These are phyloP conservation scores for Rubroboletus satanas DNA, from an alignment of 768 basidiomycete genomes.

Conservation along the genomic window DNA sequence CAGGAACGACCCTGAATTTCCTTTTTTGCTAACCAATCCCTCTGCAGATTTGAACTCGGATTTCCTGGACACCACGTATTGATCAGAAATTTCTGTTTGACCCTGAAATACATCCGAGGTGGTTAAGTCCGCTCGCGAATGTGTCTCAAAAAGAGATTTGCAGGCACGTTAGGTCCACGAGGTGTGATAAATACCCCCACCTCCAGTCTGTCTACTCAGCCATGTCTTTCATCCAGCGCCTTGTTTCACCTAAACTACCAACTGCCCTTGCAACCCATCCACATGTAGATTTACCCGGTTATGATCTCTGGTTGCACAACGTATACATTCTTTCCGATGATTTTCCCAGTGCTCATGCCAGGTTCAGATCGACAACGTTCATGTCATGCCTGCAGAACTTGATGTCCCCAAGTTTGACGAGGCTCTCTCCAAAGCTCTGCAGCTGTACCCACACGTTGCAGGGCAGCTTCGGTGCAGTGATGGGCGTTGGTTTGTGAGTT, in stretches of 20 bases:
- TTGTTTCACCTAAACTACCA: constrained; percentile 20
- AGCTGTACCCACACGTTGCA: constrained; percentile 26
- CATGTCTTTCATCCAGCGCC: constrained; percentile 16
- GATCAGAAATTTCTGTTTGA: background rate
- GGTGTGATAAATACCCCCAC: background rate
- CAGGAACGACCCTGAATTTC: too few species aligned
- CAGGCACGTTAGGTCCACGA: background rate
- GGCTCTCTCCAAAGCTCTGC: constrained; percentile 20
- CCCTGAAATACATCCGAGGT: background rate
- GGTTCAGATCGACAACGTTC: constrained; percentile 16
- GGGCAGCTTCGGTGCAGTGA: constrained; percentile 16
- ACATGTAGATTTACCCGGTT: constrained; percentile 19
- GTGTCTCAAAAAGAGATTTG: background rate
- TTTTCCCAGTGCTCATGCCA: constrained; percentile 1
- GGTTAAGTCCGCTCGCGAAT: background rate
- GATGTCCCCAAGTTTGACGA: constrained; percentile 19
- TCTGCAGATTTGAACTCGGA: background rate
- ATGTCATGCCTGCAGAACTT: constrained; percentile 15
- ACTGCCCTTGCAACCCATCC: constrained; percentile 6
- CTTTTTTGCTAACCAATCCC: too few species aligned
- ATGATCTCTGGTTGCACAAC: constrained; percentile 19
- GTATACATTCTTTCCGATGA: constrained; percentile 9
- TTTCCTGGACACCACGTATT: background rate
- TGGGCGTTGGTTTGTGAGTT: constrained; percentile 21
- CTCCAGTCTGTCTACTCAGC: background rate